phyloP scores from a whole-genome alignment of 345 rosid species.

The Lepidium didymum region DNA sequence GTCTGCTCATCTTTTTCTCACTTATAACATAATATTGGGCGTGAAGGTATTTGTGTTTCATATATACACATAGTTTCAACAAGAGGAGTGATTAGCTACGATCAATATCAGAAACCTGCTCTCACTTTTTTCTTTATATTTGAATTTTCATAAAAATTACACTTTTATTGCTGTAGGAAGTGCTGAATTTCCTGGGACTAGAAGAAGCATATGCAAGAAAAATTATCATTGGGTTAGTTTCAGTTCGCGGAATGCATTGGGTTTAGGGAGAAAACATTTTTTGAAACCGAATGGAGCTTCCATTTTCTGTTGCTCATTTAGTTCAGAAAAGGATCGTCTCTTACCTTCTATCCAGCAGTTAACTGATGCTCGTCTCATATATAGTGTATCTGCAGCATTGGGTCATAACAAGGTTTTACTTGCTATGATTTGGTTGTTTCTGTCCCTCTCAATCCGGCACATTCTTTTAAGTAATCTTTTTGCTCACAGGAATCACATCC shows the following conservation, averaged over 20 bases:
- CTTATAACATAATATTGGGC: not conserved
- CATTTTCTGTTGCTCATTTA: slow-evolving; percentile 30
- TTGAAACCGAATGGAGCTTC: slow-evolving; percentile 10
- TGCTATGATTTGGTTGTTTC: not conserved
- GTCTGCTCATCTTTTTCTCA: not conserved
- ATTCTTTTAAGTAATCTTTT: not conserved
- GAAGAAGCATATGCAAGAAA: slow-evolving; percentile 19
- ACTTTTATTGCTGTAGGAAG: slow-evolving; percentile 9
- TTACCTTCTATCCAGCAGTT: slow-evolving; percentile 28
- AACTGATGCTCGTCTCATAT: slow-evolving; percentile 54
- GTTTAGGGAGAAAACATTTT: slow-evolving; percentile 5
- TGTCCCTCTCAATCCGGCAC: not conserved
- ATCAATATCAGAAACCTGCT: not conserved
- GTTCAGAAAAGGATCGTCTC: slow-evolving; percentile 28
- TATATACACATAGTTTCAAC: not conserved
- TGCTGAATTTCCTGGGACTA: slow-evolving; percentile 3
- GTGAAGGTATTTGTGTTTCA: not conserved
- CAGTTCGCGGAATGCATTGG: not conserved
- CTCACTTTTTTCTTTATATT: not conserved
- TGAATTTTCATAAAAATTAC: not conserved
- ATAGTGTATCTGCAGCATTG: slow-evolving; percentile 73
- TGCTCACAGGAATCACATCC: slow-evolving; percentile 76
- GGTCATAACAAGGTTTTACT: slow-evolving; percentile 78
- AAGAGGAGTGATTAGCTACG: not conserved
- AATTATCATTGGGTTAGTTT: slow-evolving; percentile 7